phyloP scores from a whole-genome alignment of 306 rosid species.

The Cucurbita ficifolia region DNA sequence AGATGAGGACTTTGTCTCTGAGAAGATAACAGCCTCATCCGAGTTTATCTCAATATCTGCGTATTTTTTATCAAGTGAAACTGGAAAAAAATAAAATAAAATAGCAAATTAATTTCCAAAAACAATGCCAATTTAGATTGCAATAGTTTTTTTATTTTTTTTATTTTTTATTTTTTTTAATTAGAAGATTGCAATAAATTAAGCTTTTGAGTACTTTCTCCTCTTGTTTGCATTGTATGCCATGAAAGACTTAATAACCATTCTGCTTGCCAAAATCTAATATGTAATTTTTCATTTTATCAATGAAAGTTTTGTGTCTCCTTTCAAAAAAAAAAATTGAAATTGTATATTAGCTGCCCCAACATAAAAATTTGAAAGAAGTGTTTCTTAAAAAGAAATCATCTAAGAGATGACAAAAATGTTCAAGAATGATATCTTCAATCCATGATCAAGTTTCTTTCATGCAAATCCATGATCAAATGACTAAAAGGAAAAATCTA shows the following conservation, averaged over 20 bases:
- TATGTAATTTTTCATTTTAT: background rate
- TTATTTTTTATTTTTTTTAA: background rate
- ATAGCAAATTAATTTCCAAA: constrained; percentile 1
- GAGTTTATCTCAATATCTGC: constrained; percentile 49
- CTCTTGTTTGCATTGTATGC: background rate
- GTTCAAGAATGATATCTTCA: background rate
- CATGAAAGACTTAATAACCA: background rate
- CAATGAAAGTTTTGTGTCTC: background rate
- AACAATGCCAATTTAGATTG: background rate
- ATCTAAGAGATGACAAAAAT: background rate
- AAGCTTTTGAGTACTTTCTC: background rate
- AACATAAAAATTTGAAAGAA: background rate
- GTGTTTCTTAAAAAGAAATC: background rate
- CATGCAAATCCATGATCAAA: background rate
- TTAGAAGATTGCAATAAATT: background rate
- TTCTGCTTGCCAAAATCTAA: background rate
- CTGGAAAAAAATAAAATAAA: constrained; percentile 21
- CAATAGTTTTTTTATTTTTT: background rate
- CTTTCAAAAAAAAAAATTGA: background rate
- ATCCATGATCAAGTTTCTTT: background rate
- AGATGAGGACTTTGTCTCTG: constrained; percentile 33
- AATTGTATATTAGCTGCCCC: background rate
- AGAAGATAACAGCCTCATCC: constrained; percentile 36
- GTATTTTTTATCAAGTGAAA: constrained; percentile 41
- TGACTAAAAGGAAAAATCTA: too few relatives aligned